Evolutionary conservation across 495 filamentous ascomycete genomes (phyloP), one percentile per base, ranked within the genome.

Genomic region (Margaritispora aquatica): DNA sequence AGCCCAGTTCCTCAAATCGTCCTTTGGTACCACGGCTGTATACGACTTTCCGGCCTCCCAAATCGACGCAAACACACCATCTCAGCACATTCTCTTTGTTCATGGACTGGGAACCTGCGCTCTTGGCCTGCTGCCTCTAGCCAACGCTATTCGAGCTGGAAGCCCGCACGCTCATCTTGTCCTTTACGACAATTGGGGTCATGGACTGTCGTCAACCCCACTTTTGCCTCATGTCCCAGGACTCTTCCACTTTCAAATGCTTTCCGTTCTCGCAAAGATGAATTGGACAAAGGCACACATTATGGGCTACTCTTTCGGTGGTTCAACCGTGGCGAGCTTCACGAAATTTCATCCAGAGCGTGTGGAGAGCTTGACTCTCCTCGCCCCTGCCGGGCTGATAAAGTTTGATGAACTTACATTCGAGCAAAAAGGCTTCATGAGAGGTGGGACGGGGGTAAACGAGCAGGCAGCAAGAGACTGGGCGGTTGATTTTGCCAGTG

Each of bases 1-100:
- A 54, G 74, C 69, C 27, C 64, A 66, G 41, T 75, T 67, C 60
- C 55, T 76, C 24, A 53, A 68, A 26, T 73, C 71, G 0, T 48
- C 54, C 10, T 56, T 44, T 23, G 75, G 75, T 48, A 59, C 51
- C 57, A 69, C 66, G 0, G 71, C 73, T 3, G 76, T 74, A 52
- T 76, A 77, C 62, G 38, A 64, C 22, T 55, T 75, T 1, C 53
- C 51, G 27, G 60, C 66, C 48, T 55, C 55, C 19, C 26, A 31
- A 34, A 38, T 47, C 29, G 21, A 9, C 9, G 63, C 31, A 1
- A 54, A 51, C 8, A 52, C 57, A 9, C 17, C 31, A 21, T 21
- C 34, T 4, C 60, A 46, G 36, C 60, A 57, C n/a, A 62, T 68
- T 0, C 56, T 70, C 29, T 49, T 69, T 36, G 56, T 69, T 19